Evolutionary conservation across 768 basidiomycete genomes (phyloP).

Genomic region (Amanita pallidorosea): DNA sequence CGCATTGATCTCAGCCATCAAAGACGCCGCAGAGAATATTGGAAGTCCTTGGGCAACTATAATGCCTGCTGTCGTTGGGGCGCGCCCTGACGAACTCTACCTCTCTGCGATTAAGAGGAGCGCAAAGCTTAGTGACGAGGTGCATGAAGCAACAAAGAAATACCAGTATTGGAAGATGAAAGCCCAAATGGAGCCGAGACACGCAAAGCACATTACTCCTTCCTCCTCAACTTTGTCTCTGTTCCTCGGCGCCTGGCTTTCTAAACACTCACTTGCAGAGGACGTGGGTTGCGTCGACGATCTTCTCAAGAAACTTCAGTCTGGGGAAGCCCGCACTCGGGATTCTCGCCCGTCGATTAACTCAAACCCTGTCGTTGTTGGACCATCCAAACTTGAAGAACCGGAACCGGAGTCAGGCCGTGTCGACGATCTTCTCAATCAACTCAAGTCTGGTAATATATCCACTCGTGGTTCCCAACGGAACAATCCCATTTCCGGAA

Average conservation of each 20-base stretch:
- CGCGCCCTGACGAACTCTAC: not conserved
- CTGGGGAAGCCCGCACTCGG: not conserved
- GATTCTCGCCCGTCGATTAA: not conserved
- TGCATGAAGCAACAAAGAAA: not conserved
- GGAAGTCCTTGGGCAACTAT: constrained; percentile 1
- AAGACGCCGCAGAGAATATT: not conserved
- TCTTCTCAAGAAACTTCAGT: not conserved
- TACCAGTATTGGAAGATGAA: constrained; percentile 2
- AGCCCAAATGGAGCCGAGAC: not conserved
- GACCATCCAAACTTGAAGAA: not conserved
- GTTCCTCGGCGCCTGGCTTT: not conserved
- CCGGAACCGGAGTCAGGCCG: not conserved
- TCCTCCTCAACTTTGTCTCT: not conserved
- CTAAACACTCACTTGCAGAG: not conserved
- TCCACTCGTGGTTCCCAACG: no score
- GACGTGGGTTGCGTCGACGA: not conserved
- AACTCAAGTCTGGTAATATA: no score
- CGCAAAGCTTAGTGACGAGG: not conserved
- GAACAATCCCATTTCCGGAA: no score
- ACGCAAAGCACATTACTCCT: not conserved
- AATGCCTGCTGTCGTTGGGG: not conserved
- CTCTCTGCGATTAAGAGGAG: not conserved
- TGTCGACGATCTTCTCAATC: not conserved
- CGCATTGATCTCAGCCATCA: not conserved
- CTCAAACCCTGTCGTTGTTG: not conserved